Base-by-base conservation (phyloP, 305 asterid species). In the Fraxinus nigra region DNA sequence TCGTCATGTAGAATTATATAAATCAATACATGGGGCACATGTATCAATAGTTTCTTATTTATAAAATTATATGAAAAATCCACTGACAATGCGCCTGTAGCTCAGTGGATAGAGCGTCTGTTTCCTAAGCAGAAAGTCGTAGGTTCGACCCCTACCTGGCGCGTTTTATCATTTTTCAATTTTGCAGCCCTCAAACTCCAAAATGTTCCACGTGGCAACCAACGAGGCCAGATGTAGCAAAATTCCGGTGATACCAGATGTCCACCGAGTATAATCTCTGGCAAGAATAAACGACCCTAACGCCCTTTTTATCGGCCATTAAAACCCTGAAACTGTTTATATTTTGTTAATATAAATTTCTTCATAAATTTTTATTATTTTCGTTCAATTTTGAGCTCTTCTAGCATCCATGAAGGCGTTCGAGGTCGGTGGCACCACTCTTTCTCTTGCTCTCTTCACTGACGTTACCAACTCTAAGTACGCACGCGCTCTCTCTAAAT, bases 391-490 rank as follows among this genome's bases (percentile, higher is more conserved):
- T 61, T 61, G 33, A 61, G 13, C 32, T 22, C 7, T 67, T 26
- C 20, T 7, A 73, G 79, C 85, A 79, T 79, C 80, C 13, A 95
- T 96, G 98, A 93, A 96, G 91, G 85, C 76, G 54, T 96, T 93
- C 78, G 92, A 92, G 59, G 88, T 93, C 54, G 87, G 86, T 61
- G 98, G 97, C 30, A 82, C 85, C 79, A 84, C 91, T 4, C 89
- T 96, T 76, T 85, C 90, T 79, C 91, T 94, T 79, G 91, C 94
- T 77, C 98, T 94, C 78, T 96, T 93, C 92, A 75, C 79, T 38
- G 94, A 91, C 16, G 98, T 94, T 81, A 75, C 97, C 88, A 96
- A 96, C 87, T 91, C 99, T 82, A 94, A 90, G 99, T 96, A 92
- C 76, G 73, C 48, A 63, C 37, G 11, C 32, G 11, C 43, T 76